Percentiles rank a stretch among this genome's conserved stretches.
Conservation (phyloP, 441 rosid species). For the Populus tomentosa region DNA sequence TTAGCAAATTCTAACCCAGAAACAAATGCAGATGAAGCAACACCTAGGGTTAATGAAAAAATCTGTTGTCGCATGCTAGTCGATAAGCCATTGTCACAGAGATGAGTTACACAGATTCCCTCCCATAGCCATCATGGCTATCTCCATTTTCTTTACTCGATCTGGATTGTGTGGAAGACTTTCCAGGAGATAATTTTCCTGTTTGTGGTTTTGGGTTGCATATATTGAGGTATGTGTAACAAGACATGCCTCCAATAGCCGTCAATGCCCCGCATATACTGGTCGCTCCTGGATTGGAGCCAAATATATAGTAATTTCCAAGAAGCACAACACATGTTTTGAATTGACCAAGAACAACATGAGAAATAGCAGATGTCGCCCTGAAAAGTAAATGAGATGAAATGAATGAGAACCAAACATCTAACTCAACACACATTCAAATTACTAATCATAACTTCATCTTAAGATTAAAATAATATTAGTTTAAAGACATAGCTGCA, state of each 20-base stretch:
- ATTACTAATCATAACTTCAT: background rate
- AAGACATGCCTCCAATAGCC: conserved; percentile 62
- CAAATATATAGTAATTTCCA: conserved; percentile 53
- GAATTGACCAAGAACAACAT: conserved; percentile 71
- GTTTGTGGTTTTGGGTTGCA: conserved; percentile 30
- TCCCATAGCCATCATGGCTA: conserved; percentile 34
- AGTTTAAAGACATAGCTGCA: too few relatives aligned
- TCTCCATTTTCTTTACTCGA: conserved; percentile 40
- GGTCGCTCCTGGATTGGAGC: conserved; percentile 55
- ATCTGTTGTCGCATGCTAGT: background rate
- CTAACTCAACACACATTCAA: conserved; percentile 1
- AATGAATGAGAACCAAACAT: background rate
- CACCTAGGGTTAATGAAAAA: background rate
- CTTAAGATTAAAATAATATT: too few relatives aligned
- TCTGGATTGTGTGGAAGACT: conserved; percentile 43
- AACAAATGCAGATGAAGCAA: background rate
- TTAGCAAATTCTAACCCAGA: background rate
- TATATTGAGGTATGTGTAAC: conserved; percentile 51
- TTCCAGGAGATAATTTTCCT: conserved; percentile 28
- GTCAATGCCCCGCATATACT: conserved; percentile 55
- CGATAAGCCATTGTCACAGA: background rate
- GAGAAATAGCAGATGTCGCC: conserved; percentile 68
- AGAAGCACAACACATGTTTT: conserved; percentile 66
- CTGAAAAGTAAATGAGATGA: conserved; percentile 26
- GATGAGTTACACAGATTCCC: conserved; percentile 27